Evolutionary conservation across 108 stramenopile genomes (phyloP).

Genomic region (Cylindrotheca closterium): DNA sequence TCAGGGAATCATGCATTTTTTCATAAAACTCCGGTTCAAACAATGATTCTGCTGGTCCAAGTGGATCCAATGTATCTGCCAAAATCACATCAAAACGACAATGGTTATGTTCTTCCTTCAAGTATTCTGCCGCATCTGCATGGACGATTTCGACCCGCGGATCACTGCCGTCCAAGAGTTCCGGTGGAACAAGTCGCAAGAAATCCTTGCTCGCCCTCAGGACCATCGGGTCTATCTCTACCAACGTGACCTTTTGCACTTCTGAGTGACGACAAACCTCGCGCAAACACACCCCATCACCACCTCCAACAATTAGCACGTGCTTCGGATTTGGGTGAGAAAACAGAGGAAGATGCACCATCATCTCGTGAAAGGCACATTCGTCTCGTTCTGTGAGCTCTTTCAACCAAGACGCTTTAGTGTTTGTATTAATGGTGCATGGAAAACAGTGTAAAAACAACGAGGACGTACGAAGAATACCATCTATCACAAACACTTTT

Average conservation of each 20-base stretch:
- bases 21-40: constrained; percentile 80
- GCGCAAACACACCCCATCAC: constrained; percentile 82
- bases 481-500: constrained; percentile 72
- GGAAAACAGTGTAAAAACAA: background rate
- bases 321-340: constrained; percentile 54
- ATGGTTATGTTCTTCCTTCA: constrained; percentile 22
- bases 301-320: constrained; percentile 86
- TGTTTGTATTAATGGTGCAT: background rate
- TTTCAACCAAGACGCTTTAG: too few relatives aligned
- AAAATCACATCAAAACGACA: constrained; percentile 77
- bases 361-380: constrained; percentile 87
- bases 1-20: constrained; percentile 44
- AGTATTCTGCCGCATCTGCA: constrained; percentile 43
- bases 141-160: constrained; percentile 49
- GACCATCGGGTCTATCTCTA: constrained; percentile 76
- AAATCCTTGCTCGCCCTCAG: constrained; percentile 54
- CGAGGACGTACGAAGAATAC: constrained; percentile 34
- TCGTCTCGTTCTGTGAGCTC: constrained; percentile 86
- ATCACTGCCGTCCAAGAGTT: constrained; percentile 42
- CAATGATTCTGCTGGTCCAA: constrained; percentile 82
- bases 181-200: constrained; percentile 31
- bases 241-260: constrained; percentile 62
- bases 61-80: constrained; percentile 74
- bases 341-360: constrained; percentile 76
- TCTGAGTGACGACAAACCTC: constrained; percentile 68